Conservation (phyloP, 225 moss, liverwort and hornwort species). For the Sphagnum tenellum region DNA sequence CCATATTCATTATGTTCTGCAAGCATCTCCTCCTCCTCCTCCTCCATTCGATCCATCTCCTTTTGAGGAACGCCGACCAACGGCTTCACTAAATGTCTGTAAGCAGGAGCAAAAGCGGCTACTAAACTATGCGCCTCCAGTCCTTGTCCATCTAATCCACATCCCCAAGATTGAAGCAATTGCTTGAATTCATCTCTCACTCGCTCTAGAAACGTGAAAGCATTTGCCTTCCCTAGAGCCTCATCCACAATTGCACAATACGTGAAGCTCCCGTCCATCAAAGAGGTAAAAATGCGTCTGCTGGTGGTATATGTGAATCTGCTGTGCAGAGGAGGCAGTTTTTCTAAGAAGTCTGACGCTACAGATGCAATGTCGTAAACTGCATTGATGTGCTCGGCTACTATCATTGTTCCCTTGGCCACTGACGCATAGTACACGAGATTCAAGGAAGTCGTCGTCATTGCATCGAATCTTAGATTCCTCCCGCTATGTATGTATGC, state of each 20-base stretch:
- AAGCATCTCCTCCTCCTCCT: neutral
- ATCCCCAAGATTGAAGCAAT: slow-evolving; percentile 21
- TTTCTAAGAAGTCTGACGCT: slow-evolving; percentile 15
- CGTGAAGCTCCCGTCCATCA: slow-evolving; percentile 26
- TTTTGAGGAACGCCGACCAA: slow-evolving; percentile 35
- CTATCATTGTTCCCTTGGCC: slow-evolving; percentile 10
- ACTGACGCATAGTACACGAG: slow-evolving; percentile 38
- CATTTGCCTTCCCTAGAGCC: slow-evolving; percentile 33
- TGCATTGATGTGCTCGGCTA: slow-evolving; percentile 23
- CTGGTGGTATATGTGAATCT: slow-evolving; percentile 25
- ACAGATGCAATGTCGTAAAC: slow-evolving; percentile 16
- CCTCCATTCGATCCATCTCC: slow-evolving; percentile 26
- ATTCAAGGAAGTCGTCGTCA: slow-evolving; percentile 23
- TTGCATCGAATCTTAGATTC: too few species aligned
- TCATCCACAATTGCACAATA: slow-evolving; percentile 39
- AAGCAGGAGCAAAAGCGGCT: slow-evolving; percentile 21
- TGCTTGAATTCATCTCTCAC: slow-evolving; percentile 34
- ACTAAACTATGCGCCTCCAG: slow-evolving; percentile 12
- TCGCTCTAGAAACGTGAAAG: slow-evolving; percentile 28
- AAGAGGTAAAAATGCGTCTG: slow-evolving; percentile 29
- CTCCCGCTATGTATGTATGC: too few species aligned
- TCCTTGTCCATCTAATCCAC: slow-evolving; percentile 9
- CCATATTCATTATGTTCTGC: slow-evolving; percentile 8
- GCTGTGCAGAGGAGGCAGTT: slow-evolving; percentile 22
- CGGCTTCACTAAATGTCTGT: slow-evolving; percentile 25